Evolutionary conservation across 225 moss, liverwort and hornwort species (phyloP).

Genomic region (Pleurozium schreberi): DNA sequence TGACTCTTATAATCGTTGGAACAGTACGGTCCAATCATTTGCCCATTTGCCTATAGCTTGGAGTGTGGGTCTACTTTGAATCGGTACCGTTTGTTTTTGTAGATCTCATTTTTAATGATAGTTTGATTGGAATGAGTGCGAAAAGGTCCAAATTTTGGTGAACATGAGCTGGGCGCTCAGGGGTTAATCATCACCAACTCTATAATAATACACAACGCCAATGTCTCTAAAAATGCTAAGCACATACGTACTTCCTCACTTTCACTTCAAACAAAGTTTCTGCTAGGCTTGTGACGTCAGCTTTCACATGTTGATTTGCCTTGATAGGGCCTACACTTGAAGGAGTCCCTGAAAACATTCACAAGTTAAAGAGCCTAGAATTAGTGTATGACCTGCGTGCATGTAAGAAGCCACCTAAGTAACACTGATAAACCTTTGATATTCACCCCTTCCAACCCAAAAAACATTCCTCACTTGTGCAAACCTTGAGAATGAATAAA

Average conservation of each 20-base stretch:
- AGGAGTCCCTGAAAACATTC: conserved; percentile 48
- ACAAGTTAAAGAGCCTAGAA: background rate
- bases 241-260: background rate
- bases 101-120: no score
- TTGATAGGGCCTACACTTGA: conserved; percentile 59
- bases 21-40: no score
- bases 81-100: no score
- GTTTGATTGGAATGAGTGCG: no score
- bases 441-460: background rate
- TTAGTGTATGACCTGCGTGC: background rate
- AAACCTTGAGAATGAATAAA: no score
- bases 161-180: no score
- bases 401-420: background rate
- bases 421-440: background rate
- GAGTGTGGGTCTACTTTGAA: no score
- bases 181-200: background rate
- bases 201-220: background rate
- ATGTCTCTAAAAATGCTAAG: background rate
- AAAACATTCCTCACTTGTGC: background rate
- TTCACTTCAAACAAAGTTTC: conserved; percentile 63
- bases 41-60: no score
- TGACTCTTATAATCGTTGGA: no score
- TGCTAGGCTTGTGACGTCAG: conserved; percentile 48
- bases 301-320: conserved; percentile 45
- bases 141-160: no score